A percentile compares a stretch with the other conserved stretches of the same genome.
These are phyloP conservation scores for Tolypocladium ophioglossoides DNA, from an alignment of 2,329 filamentous ascomycete genomes.

Conservation along the genomic window DNA sequence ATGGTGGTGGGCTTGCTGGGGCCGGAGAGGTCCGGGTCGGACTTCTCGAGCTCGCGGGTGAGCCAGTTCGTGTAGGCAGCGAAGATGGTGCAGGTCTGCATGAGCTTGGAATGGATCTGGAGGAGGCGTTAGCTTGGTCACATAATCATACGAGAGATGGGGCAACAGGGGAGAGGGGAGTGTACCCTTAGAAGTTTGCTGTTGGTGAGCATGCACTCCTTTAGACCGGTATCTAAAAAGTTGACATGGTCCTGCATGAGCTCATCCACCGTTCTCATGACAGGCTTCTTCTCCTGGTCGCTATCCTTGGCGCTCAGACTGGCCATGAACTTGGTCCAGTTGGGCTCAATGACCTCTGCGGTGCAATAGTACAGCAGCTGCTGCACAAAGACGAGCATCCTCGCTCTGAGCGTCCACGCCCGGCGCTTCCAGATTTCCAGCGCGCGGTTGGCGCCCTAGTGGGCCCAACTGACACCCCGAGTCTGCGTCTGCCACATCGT, in stretches of 20 bases:
- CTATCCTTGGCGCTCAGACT: constrained; percentile 57
- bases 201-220: constrained; percentile 98
- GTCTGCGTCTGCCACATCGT: constrained; percentile 86
- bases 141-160: not conserved
- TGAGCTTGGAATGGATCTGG: constrained; percentile 93
- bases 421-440: constrained; percentile 89
- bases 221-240: constrained; percentile 93
- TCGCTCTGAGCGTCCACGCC: constrained; percentile 80
- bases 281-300: constrained; percentile 13
- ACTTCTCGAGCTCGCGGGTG: constrained; percentile 71
- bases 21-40: constrained; percentile 66
- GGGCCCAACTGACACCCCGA: constrained; percentile 70
- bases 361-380: constrained; percentile 96
- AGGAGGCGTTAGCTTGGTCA: constrained; percentile 5
- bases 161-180: not conserved
- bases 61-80: constrained; percentile 82
- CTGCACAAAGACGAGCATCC: constrained; percentile 96
- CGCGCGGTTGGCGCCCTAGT: constrained; percentile 59
- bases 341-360: constrained; percentile 92
- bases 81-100: constrained; percentile 92
- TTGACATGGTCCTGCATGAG: constrained; percentile 99
- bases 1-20: constrained; percentile 48
- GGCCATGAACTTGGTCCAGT: constrained; percentile 93
- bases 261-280: constrained; percentile 76
- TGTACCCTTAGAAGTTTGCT: constrained; percentile 80